These are phyloP conservation scores for Candida xyloterini DNA, from an alignment of 805 yeast genomes.

Conservation along the genomic window DNA sequence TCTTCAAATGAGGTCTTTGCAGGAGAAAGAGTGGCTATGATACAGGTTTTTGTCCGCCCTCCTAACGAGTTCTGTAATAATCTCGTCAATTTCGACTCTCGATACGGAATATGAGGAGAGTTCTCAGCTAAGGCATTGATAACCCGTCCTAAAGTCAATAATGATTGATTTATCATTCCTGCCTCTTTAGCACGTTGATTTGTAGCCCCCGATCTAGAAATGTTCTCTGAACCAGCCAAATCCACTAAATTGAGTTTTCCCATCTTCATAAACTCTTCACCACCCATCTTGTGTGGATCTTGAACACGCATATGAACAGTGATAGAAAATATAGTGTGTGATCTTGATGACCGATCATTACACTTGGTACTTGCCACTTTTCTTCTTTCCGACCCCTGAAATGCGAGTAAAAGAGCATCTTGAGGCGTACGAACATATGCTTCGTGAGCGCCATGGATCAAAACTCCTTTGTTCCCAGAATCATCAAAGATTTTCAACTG, in stretches of 20 bases:
- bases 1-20: slow-evolving; percentile 76
- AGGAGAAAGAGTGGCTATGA: slow-evolving; percentile 86
- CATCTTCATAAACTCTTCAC: slow-evolving; percentile 48
- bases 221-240: slow-evolving; percentile 89
- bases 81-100: slow-evolving; percentile 80
- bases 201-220: slow-evolving; percentile 78
- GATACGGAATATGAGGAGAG: slow-evolving; percentile 72
- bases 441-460: slow-evolving; percentile 58
- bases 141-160: slow-evolving; percentile 76
- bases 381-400: slow-evolving; percentile 58
- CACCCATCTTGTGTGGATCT: slow-evolving; percentile 34
- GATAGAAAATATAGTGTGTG: slow-evolving; percentile 79
- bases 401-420: slow-evolving; percentile 51
- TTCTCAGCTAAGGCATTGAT: slow-evolving; percentile 65
- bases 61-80: slow-evolving; percentile 82
- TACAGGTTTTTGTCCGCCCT: slow-evolving; percentile 81
- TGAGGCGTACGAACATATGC: slow-evolving; percentile 44
- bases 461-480: slow-evolving; percentile 39
- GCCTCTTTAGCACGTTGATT: slow-evolving; percentile 86
- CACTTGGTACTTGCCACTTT: slow-evolving; percentile 77
- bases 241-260: slow-evolving; percentile 82
- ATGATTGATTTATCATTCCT: slow-evolving; percentile 85
- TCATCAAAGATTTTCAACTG: slow-evolving; percentile 56
- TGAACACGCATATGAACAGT: slow-evolving; percentile 52
- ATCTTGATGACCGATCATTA: slow-evolving; percentile 73